phyloP scores from a whole-genome alignment of 2,329 filamentous ascomycete genomes.

The Aspergillus fijiensis region DNA sequence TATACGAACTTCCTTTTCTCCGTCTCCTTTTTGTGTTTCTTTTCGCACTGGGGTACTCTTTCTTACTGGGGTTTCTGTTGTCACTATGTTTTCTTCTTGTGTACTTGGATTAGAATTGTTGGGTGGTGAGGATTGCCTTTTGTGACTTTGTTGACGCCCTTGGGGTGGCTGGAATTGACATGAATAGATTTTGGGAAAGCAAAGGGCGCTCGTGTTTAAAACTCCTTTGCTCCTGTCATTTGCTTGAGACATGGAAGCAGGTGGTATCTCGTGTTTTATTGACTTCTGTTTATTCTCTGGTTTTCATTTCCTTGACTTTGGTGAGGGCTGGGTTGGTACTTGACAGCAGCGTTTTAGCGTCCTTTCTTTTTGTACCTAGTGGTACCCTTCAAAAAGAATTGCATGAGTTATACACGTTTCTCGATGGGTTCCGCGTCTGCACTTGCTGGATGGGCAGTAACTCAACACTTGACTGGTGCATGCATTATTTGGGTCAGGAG shows the following conservation, averaged over 20 bases:
- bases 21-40: slow-evolving; percentile 9
- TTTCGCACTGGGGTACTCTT: not conserved
- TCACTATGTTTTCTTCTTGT: slow-evolving; percentile 5
- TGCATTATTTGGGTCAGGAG: too few species aligned
- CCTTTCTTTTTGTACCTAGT: not conserved
- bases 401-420: not conserved
- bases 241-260: too few species aligned
- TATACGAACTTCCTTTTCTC: slow-evolving; percentile 9
- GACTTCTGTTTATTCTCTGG: not conserved
- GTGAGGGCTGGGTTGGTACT: not conserved
- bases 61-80: not conserved
- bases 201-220: slow-evolving; percentile 36
- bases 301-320: not conserved
- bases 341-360: slow-evolving; percentile 6
- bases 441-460: too few species aligned
- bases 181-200: slow-evolving; percentile 17
- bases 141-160: slow-evolving; percentile 1
- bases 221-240: not conserved
- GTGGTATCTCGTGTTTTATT: too few species aligned
- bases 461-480: too few species aligned
- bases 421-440: too few species aligned
- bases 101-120: slow-evolving; percentile 1
- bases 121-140: slow-evolving; percentile 3
- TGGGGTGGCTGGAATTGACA: not conserved
- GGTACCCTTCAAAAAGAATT: not conserved